Evolutionary conservation across 176 grass and related monocot species (phyloP), one percentile per base, ranked within the genome.

Genomic region (Aegilops longissima): DNA sequence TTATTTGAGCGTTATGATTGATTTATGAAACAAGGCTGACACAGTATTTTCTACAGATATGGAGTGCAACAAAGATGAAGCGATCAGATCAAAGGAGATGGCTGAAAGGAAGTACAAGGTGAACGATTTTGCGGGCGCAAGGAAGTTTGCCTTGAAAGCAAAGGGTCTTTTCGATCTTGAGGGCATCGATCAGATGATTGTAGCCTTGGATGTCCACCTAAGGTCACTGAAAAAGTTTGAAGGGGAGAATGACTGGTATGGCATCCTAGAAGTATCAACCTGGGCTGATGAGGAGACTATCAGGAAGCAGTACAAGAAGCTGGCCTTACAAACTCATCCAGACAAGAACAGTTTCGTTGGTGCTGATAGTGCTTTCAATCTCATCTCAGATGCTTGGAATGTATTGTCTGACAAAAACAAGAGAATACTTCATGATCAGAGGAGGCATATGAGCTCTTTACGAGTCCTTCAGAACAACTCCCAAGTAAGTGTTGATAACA

Each of bases 311-410:
- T 93, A 93, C 82, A 95, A 79, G 87, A 95, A 89, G 79, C 87
- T 93, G 78, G 91, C 87, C 34, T 80, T 95, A 21, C 91, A 89
- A 88, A 90, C 77, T 85, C 93, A 95, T 80, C 91, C 93, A 62
- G 91, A 95, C 78, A 95, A 95, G 80, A 95, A 95, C 27, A 86
- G 67, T 27, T 91, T 89, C 17, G n/a, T 89, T 61, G 92, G 91
- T 72, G 91, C 91, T 77, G 84, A 77, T 61, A 85, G 78, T 13
- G 91, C 91, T 16, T 95, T 95, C 68, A 88, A 93, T 27, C 59
- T 95, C 75, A 64, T 93, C 27, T 83, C 82, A 30, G 91, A 95
- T 86, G 94, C 94, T 73, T 95, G 89, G 94, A 89, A 27, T 83
- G 79, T 89, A 21, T 74, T 95, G 33, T 95, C 94, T 8, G 78